phyloP scores from a whole-genome alignment of 208 protist species.

The Wallacemonas collosoma region DNA sequence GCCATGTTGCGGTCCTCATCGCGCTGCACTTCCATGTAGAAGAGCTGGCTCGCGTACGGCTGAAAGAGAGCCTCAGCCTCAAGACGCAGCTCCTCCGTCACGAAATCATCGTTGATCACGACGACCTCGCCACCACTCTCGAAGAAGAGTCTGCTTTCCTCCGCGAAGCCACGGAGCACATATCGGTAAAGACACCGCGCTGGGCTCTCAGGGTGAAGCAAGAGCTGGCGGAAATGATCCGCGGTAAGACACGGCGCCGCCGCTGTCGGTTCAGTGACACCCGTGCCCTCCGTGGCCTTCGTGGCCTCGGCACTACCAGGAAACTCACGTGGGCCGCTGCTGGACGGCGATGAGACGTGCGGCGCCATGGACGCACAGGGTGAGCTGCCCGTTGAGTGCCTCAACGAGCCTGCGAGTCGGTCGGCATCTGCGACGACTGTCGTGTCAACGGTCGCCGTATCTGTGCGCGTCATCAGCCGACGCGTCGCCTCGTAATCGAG shows the following conservation, averaged over 20 bases:
- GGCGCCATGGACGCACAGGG: slow-evolving; percentile 5
- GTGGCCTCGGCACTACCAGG: slow-evolving; percentile 2
- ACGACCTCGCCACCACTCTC: slow-evolving; percentile 69
- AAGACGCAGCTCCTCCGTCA: slow-evolving; percentile 67
- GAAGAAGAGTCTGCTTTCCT: slow-evolving; percentile 74
- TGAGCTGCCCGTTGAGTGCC: not conserved
- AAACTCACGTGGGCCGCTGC: not conserved
- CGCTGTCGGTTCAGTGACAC: slow-evolving; percentile 9
- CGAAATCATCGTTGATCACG: slow-evolving; percentile 88
- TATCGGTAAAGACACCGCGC: slow-evolving; percentile 64
- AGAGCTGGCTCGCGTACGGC: slow-evolving; percentile 50
- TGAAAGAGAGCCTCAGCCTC: slow-evolving; percentile 70
- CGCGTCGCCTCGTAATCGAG: slow-evolving; percentile 41
- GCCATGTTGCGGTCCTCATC: slow-evolving; percentile 39
- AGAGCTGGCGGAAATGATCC: slow-evolving; percentile 65
- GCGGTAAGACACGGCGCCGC: slow-evolving; percentile 35
- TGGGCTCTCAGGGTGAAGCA: slow-evolving; percentile 51
- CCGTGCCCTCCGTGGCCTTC: not conserved
- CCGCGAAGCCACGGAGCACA: slow-evolving; percentile 60
- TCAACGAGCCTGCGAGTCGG: too few relatives aligned
- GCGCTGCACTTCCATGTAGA: slow-evolving; percentile 87
- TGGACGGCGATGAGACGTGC: slow-evolving; percentile 12
- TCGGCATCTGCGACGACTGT: not conserved
- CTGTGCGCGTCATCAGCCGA: not conserved
- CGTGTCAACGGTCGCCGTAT: not conserved